phyloP scores from a whole-genome alignment of 148 eudicot genomes.

The Gaultheria prostrata region DNA sequence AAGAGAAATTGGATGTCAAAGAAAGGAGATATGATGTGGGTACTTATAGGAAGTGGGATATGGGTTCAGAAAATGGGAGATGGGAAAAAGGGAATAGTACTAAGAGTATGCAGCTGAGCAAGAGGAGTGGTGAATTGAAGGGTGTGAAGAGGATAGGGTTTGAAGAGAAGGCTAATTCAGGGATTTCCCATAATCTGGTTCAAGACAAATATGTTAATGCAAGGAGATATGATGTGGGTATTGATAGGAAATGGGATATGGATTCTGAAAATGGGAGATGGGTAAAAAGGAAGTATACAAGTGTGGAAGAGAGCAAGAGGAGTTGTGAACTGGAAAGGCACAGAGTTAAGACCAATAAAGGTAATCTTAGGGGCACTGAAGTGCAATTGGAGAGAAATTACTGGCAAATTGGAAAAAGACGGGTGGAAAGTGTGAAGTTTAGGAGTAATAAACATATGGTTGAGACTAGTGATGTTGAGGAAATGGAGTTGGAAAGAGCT shows the following conservation, averaged over 20 bases:
- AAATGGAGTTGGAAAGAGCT: constrained; percentile 43
- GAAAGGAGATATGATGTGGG: constrained; percentile 8
- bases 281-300: not conserved
- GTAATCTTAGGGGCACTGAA: constrained; percentile 9
- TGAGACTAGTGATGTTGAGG: constrained; percentile 28
- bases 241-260: constrained; percentile 13
- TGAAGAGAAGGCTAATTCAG: constrained; percentile 10
- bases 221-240: not conserved
- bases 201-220: constrained; percentile 6
- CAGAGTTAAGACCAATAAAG: constrained; percentile 15
- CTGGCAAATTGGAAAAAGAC: constrained; percentile 12
- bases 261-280: constrained; percentile 21
- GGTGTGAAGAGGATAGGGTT: constrained; percentile 4
- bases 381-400: not conserved
- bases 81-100: constrained; percentile 12
- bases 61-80: constrained; percentile 12
- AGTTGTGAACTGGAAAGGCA: constrained; percentile 12
- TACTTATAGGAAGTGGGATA: constrained; percentile 11
- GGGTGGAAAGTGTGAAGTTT: constrained; percentile 17
- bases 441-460: constrained; percentile 15
- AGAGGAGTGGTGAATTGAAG: not conserved
- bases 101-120: not conserved
- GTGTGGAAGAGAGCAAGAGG: constrained; percentile 13
- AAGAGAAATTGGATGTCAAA: not conserved
- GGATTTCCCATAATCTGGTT: not conserved